These are phyloP conservation scores for Parietichytrium sp. DNA, from an alignment of 108 stramenopile species.

Conservation along the genomic window DNA sequence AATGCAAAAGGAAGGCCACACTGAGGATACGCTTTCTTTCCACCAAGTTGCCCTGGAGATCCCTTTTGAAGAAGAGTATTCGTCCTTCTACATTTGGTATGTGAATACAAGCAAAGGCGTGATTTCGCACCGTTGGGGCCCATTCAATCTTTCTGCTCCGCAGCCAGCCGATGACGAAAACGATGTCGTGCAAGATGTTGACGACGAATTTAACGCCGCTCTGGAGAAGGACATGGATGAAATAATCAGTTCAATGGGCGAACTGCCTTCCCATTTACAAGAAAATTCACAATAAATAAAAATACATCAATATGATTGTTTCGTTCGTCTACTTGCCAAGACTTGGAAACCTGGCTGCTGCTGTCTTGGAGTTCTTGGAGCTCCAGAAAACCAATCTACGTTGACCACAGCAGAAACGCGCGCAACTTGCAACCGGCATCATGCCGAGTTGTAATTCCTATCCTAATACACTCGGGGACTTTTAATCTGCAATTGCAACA, in stretches of 20 bases:
- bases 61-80: neutral
- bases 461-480: too few relatives aligned
- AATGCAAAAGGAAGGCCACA: neutral
- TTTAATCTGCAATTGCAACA: too few relatives aligned
- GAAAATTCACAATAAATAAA: too few relatives aligned
- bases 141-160: neutral
- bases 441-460: too few relatives aligned
- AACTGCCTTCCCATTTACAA: neutral
- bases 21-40: neutral
- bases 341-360: too few relatives aligned
- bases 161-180: neutral
- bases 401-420: too few relatives aligned
- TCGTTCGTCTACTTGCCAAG: too few relatives aligned
- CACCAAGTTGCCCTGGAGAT: neutral
- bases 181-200: neutral
- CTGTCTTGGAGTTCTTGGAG: too few relatives aligned
- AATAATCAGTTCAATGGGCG: neutral
- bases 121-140: slow-evolving; percentile 12
- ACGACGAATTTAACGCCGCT: neutral
- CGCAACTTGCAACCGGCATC: too few relatives aligned
- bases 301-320: too few relatives aligned
- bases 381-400: too few relatives aligned
- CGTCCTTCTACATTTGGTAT: neutral
- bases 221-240: neutral
- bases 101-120: neutral